Base-by-base conservation (phyloP, 2,329 filamentous ascomycete genomes). In the Fusarium sp. region DNA sequence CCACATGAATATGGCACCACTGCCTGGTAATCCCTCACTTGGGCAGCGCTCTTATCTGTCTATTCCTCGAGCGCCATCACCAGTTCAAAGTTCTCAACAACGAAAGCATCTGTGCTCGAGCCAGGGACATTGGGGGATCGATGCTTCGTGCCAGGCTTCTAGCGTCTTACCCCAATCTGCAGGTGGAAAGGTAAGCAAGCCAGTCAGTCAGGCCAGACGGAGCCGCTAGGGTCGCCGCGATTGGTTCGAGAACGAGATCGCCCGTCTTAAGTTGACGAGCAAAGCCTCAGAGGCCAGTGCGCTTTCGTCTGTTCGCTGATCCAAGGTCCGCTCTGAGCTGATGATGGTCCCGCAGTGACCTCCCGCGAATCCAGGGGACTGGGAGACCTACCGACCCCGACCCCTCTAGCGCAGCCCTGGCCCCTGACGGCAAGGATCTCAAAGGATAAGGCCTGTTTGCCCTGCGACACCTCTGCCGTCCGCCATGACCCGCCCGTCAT, bases 101-200 rank as follows among this genome's bases (percentile, higher is more conserved):
- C 50, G 34, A 48, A 16, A 52, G 48, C 8, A 51, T 52, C 36
- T 51, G 51, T 47, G 56, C 57, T 47, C 18, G 6, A 39, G 27
- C 47, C 46, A 52, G 58, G 44, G 44, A 64, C 52, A 69, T 60
- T 63, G 47, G 47, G 16, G 31, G 23, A 46, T 46, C 31, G 47
- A 65, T 58, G 60, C 62, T 65, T 71, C 51, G 58, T 68, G 60
- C 43, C 53, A 48, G 62, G 68, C 65, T 73, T 73, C 71, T 73
- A 65, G 70, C 62, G 64, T 68, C 63, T 72, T 73, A 61, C 63
- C 68, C 62, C 56, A 71, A 65, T 64, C 60, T 67, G 56, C 53
- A 72, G 68, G 65, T 67, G 50, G 60, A 60, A 69, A 48, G 54
- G 58, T 27, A 46, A 58, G 48, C 30, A 46, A 58, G 48, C 36